Conservation (phyloP, 108 stramenopile genomes). For the Fistulifera pelliculosa region DNA sequence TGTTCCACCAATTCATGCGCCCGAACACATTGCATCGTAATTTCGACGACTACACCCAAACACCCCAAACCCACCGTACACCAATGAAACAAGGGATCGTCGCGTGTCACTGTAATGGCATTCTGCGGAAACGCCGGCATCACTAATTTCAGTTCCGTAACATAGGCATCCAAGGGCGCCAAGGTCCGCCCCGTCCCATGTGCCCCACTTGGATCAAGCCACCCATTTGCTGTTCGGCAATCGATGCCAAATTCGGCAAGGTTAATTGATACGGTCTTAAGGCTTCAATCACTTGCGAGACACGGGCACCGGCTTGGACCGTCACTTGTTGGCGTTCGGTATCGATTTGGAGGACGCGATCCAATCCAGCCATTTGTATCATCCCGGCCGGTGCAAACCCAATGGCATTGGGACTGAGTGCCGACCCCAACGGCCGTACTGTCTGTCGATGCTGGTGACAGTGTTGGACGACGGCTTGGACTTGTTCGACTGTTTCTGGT, state of each 20-base stretch:
- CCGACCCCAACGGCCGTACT: slow-evolving; percentile 88
- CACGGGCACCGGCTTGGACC: slow-evolving; percentile 88
- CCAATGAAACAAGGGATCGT: slow-evolving; percentile 63
- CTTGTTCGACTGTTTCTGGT: slow-evolving; percentile 61
- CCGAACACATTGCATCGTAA: slow-evolving; percentile 85
- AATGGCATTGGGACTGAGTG: slow-evolving; percentile 93
- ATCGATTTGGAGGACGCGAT: slow-evolving; percentile 75
- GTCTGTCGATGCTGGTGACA: slow-evolving; percentile 43
- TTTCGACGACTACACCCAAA: slow-evolving; percentile 91
- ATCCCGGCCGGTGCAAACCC: slow-evolving; percentile 66
- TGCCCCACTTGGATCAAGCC: slow-evolving; percentile 93
- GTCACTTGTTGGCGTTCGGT: slow-evolving; percentile 73
- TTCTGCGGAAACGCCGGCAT: slow-evolving; percentile 65
- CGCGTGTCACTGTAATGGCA: slow-evolving; percentile 58
- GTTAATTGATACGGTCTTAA: slow-evolving; percentile 74
- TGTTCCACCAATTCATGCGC: slow-evolving; percentile 85
- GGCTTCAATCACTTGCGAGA: slow-evolving; percentile 66
- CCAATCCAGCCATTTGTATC: slow-evolving; percentile 82
- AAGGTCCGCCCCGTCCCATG: slow-evolving; percentile 94
- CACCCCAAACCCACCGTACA: slow-evolving; percentile 89
- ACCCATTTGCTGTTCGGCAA: slow-evolving; percentile 96
- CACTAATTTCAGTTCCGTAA: slow-evolving; percentile 78
- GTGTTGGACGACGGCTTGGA: slow-evolving; percentile 44
- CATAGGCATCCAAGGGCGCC: slow-evolving; percentile 92
- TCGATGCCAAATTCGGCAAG: slow-evolving; percentile 90